Percentiles rank a stretch among this genome's conserved stretches.
phyloP scores from a whole-genome alignment of 306 rosid species.

The Cicer yamashitae region DNA sequence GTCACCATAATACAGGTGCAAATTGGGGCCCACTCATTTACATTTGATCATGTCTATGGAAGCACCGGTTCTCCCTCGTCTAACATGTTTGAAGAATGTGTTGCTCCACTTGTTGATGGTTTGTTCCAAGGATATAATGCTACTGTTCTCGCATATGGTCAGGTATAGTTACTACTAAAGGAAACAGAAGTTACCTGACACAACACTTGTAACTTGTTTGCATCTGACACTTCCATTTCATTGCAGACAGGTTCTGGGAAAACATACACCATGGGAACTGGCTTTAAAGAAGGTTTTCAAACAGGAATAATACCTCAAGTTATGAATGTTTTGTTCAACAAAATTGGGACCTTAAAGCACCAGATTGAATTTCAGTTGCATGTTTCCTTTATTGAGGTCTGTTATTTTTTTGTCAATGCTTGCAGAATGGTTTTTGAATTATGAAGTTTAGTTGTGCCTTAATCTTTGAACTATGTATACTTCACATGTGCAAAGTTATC shows the following conservation, averaged over 20 bases:
- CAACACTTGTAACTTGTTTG: slow-evolving; percentile 36
- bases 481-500: slow-evolving; percentile 30
- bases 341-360: slow-evolving; percentile 79
- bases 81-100: slow-evolving; percentile 88
- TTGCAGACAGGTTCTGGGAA: slow-evolving; percentile 99
- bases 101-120: slow-evolving; percentile 88
- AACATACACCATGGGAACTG: slow-evolving; percentile 99
- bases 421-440: slow-evolving; percentile 46
- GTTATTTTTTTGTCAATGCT: slow-evolving; percentile 35
- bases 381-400: slow-evolving; percentile 98
- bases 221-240: slow-evolving; percentile 52
- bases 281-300: slow-evolving; percentile 83
- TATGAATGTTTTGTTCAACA: slow-evolving; percentile 85
- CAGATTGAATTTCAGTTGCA: slow-evolving; percentile 93
- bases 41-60: slow-evolving; percentile 98
- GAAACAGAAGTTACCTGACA: slow-evolving; percentile 8
- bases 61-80: slow-evolving; percentile 86
- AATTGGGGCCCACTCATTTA: slow-evolving; percentile 93
- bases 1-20: slow-evolving; percentile 71
- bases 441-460: slow-evolving; percentile 31
- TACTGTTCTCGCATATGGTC: slow-evolving; percentile 98
- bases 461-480: slow-evolving; percentile 31
- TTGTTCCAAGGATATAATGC: slow-evolving; percentile 99
- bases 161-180: slow-evolving; percentile 60
- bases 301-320: slow-evolving; percentile 91